A percentile compares a stretch with the other conserved stretches of the same genome.
phyloP scores from a whole-genome alignment of 1,284 basidiomycete genomes.

The Dichomitus squalens region DNA sequence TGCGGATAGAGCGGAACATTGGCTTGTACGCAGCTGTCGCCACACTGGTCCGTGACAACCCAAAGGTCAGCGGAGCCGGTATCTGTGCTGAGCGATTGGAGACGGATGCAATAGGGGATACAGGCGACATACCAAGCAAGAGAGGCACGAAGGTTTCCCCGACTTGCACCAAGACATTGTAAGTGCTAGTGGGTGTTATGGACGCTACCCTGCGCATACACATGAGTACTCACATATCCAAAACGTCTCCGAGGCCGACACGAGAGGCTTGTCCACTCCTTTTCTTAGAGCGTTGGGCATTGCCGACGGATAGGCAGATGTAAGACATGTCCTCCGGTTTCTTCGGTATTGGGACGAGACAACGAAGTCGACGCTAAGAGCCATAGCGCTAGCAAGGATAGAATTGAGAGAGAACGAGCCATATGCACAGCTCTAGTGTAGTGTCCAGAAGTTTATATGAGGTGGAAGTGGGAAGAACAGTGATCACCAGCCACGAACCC shows the following conservation, averaged over 20 bases:
- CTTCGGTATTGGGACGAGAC: background rate
- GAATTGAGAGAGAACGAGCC: too few relatives aligned
- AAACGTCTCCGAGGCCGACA: conserved; percentile 33
- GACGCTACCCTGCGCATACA: background rate
- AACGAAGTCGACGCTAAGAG: background rate
- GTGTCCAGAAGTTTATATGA: too few relatives aligned
- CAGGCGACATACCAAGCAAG: conserved; percentile 30
- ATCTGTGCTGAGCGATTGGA: conserved; percentile 24
- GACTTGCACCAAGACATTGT: conserved; percentile 34
- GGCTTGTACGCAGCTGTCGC: conserved; percentile 22
- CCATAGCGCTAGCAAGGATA: too few relatives aligned
- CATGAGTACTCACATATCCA: conserved; percentile 32
- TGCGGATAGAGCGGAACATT: conserved; percentile 33
- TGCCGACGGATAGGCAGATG: conserved; percentile 1
- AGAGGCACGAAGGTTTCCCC: conserved; percentile 31
- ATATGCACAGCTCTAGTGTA: too few relatives aligned
- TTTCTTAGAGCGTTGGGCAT: background rate
- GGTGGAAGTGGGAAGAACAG: too few relatives aligned
- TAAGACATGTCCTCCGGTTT: background rate
- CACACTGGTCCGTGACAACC: conserved; percentile 38
- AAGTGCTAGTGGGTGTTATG: conserved; percentile 28
- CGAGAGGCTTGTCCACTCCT: background rate
- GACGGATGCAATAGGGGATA: background rate
- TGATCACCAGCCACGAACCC: too few relatives aligned
- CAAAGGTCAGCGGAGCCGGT: conserved; percentile 44